Percentiles rank a stretch among this genome's conserved stretches.
phyloP scores from a whole-genome alignment of 805 yeast genomes.

The Novakomyces olei region DNA sequence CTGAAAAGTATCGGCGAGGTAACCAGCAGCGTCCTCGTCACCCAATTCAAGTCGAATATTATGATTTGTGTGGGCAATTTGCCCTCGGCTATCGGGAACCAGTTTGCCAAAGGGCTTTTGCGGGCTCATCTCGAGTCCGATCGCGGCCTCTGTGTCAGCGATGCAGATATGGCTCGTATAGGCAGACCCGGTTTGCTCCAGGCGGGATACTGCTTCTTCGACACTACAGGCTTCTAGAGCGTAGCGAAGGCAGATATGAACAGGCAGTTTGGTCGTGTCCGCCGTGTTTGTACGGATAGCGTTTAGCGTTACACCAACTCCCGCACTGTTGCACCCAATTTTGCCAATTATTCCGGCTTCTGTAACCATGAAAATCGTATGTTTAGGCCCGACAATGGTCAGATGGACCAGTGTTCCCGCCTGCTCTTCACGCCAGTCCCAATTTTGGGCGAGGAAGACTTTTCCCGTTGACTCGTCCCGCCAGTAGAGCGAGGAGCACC shows the following conservation, averaged over 20 bases:
- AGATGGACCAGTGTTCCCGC: constrained; percentile 14
- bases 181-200: too few species aligned
- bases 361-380: constrained; percentile 14
- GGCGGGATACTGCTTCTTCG: too few species aligned
- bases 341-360: constrained; percentile 20
- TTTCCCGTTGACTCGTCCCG: constrained; percentile 12
- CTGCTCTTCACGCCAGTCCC: constrained; percentile 22
- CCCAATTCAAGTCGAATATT: too few species aligned
- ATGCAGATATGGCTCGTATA: too few species aligned
- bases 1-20: too few species aligned
- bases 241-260: constrained; percentile 19
- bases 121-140: too few species aligned
- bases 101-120: too few species aligned
- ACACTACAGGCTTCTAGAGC: too few species aligned
- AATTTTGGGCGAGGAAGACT: constrained; percentile 19
- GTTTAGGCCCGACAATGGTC: constrained; percentile 12
- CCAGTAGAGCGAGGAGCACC: constrained; percentile 19
- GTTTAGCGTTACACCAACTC: constrained; percentile 17
- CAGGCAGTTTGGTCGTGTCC: constrained; percentile 16
- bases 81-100: too few species aligned
- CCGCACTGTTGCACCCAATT: constrained; percentile 16
- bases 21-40: too few species aligned
- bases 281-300: constrained; percentile 17
- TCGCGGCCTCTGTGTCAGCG: too few species aligned
- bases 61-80: too few species aligned